Conservation (phyloP, 2,329 filamentous ascomycete genomes). For the Pseudogymnoascus sp. region DNA sequence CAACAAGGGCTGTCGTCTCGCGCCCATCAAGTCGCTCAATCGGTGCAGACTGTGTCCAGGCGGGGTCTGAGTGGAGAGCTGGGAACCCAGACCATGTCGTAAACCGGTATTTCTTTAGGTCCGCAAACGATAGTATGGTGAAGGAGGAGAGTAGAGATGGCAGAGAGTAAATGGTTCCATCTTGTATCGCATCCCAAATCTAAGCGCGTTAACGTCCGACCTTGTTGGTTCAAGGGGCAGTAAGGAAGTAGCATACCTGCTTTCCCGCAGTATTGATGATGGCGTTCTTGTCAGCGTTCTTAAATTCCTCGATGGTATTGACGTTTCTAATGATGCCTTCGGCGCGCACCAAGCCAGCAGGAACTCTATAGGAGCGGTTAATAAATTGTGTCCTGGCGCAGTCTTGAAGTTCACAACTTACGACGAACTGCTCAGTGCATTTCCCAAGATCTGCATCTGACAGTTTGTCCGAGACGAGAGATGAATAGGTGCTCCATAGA, state of each 20-base stretch:
- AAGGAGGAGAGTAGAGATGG: constrained; percentile 88
- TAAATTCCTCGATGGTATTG: constrained; percentile 93
- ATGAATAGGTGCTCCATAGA: constrained; percentile 67
- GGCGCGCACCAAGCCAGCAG: constrained; percentile 66
- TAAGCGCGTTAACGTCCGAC: constrained; percentile 32
- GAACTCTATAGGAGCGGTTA: constrained; percentile 44
- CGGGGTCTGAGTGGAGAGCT: constrained; percentile 78
- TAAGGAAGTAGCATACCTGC: constrained; percentile 49
- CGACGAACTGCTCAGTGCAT: constrained; percentile 76
- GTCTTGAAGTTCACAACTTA: constrained; percentile 39
- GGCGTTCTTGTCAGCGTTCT: constrained; percentile 68
- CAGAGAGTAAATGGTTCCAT: constrained; percentile 91
- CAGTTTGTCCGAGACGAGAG: constrained; percentile 50
- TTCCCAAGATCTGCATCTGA: constrained; percentile 84
- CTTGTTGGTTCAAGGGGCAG: constrained; percentile 16
- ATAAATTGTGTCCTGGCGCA: constrained; percentile 5
- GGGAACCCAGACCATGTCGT: constrained; percentile 98
- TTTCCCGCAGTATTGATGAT: constrained; percentile 72
- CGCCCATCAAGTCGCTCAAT: constrained; percentile 50
- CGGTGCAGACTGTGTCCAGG: constrained; percentile 58
- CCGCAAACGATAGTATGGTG: constrained; percentile 81
- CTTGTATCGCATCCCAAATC: constrained; percentile 97
- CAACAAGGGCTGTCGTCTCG: constrained; percentile 73
- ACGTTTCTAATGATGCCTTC: constrained; percentile 94
- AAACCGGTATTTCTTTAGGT: constrained; percentile 95